Percentiles rank a stretch among this genome's conserved stretches.
Evolutionary conservation across 2,329 filamentous ascomycete species (phyloP).

Genomic region (Xylariales sp.): DNA sequence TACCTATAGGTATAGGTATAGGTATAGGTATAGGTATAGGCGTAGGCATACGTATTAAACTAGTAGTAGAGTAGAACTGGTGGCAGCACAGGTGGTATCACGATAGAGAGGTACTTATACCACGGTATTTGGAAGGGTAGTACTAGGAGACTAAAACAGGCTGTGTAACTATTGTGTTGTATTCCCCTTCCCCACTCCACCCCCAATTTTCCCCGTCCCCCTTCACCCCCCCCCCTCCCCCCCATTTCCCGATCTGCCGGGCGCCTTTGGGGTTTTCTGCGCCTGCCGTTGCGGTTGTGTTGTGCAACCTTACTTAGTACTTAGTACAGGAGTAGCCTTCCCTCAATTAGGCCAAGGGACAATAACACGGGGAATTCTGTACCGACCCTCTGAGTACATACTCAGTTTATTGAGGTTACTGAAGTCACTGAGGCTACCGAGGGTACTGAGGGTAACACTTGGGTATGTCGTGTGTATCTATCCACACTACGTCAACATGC

Average conservation of each 20-base stretch:
- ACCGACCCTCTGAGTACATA: conserved; percentile 23
- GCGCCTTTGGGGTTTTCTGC: conserved; percentile 25
- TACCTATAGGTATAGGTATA: no score
- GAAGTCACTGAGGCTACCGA: no score
- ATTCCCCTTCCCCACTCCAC: conserved; percentile 13
- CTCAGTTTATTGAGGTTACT: not conserved
- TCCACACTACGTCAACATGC: not conserved
- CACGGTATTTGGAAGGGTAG: not conserved
- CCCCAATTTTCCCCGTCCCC: conserved; percentile 26
- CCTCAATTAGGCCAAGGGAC: conserved; percentile 12
- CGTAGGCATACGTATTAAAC: no score
- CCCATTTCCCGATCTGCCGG: conserved; percentile 35
- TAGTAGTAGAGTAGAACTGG: no score
- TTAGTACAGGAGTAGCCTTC: conserved; percentile 1
- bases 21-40: no score
- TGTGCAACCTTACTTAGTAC: conserved; percentile 27
- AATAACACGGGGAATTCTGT: conserved; percentile 10
- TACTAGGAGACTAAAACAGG: not conserved
- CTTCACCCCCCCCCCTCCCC: not conserved
- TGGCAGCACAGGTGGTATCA: not conserved
- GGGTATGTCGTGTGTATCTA: conserved; percentile 8
- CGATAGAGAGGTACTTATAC: not conserved
- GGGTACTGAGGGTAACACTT: no score
- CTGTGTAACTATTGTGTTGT: conserved; percentile 1
- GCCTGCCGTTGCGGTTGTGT: conserved; percentile 26